Percentiles rank a stretch among this genome's conserved stretches.
Conservation (phyloP, 371 early-diverging fungal species). For the Rhizopus arrhizus region DNA sequence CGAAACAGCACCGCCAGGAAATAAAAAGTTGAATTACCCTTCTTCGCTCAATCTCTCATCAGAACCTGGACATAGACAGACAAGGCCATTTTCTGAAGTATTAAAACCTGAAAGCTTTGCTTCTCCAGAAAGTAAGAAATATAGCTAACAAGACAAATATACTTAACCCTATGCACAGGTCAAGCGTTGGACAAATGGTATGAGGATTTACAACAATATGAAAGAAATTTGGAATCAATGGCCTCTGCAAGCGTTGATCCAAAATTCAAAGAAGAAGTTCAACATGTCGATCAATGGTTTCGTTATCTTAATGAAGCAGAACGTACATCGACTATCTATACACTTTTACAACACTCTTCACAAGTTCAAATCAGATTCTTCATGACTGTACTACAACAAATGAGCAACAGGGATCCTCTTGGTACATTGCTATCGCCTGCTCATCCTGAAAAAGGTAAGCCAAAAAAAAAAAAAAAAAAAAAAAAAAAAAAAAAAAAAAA, state of each 20-base stretch:
- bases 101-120: conserved; percentile 38
- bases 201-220: conserved; percentile 88
- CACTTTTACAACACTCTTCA: conserved; percentile 84
- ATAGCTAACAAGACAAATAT: background rate
- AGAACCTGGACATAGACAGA: background rate
- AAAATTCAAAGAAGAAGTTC: conserved; percentile 78
- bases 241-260: conserved; percentile 89
- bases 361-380: conserved; percentile 92
- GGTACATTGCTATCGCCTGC: conserved; percentile 60
- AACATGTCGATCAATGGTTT: conserved; percentile 96
- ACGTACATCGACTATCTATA: conserved; percentile 88
- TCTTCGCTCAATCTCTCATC: background rate
- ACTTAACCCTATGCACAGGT: conserved; percentile 38
- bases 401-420: conserved; percentile 79
- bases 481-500: background rate
- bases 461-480: background rate
- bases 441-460: conserved; percentile 63
- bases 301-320: conserved; percentile 86
- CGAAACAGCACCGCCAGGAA: conserved; percentile 3
- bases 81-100: conserved; percentile 33
- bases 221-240: conserved; percentile 91
- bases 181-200: conserved; percentile 89
- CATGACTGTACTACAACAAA: conserved; percentile 86
- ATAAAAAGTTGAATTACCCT: background rate
- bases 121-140: conserved; percentile 45